These are phyloP conservation scores for Aethionema arabicum DNA, from an alignment of 345 rosid genomes.

Conservation along the genomic window DNA sequence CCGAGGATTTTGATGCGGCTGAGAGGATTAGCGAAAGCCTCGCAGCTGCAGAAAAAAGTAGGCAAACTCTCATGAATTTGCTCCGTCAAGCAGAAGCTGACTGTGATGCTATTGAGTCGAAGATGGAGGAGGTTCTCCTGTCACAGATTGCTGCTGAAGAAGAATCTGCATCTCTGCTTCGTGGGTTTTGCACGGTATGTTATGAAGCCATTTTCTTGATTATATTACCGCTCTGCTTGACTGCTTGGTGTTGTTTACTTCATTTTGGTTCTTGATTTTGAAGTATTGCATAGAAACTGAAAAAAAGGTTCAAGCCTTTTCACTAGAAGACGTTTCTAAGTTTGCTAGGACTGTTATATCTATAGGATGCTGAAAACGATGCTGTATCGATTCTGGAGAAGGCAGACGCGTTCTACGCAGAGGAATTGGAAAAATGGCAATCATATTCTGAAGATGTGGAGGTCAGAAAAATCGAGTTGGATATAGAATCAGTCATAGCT, in stretches of 20 bases:
- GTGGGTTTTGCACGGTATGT: slow-evolving; percentile 54
- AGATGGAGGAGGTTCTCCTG: slow-evolving; percentile 57
- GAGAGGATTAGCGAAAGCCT: slow-evolving; percentile 73
- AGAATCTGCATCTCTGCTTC: slow-evolving; percentile 66
- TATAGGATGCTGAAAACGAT: slow-evolving; percentile 58
- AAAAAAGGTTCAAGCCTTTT: background rate
- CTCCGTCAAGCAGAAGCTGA: slow-evolving; percentile 64
- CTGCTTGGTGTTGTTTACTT: background rate
- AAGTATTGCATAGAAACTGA: background rate
- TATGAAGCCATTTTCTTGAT: background rate
- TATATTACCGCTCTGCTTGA: background rate
- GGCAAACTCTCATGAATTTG: slow-evolving; percentile 44
- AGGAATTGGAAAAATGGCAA: slow-evolving; percentile 60
- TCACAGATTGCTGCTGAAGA: slow-evolving; percentile 70
- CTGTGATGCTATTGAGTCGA: slow-evolving; percentile 58
- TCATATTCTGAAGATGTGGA: slow-evolving; percentile 63
- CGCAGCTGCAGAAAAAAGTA: slow-evolving; percentile 54
- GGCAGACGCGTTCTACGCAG: slow-evolving; percentile 43
- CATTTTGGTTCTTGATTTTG: background rate
- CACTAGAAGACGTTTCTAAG: slow-evolving; percentile 3
- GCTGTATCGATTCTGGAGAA: slow-evolving; percentile 52
- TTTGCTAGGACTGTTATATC: background rate
- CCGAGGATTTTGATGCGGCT: slow-evolving; percentile 84
- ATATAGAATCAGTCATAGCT: slow-evolving; percentile 58
- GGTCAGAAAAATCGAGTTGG: slow-evolving; percentile 60